phyloP scores from a whole-genome alignment of 345 rosid species.

The Linum trigynum region DNA sequence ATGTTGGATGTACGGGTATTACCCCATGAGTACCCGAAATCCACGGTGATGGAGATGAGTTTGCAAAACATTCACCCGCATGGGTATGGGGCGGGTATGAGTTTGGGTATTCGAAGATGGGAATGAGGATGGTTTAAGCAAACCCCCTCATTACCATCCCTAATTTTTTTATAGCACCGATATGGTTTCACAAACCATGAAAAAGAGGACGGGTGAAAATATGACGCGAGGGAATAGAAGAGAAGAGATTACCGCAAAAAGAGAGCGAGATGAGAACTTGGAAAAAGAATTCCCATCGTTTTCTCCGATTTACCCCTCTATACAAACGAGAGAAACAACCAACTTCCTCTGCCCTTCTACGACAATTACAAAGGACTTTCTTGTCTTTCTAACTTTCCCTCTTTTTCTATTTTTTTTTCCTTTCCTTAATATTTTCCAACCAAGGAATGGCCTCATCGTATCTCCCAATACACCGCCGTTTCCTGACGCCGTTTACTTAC shows the following conservation, averaged over 20 bases:
- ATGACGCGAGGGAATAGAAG: too few species aligned
- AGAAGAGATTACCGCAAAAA: constrained; percentile 13
- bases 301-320: constrained; percentile 20
- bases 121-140: too few species aligned
- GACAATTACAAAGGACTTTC: constrained; percentile 7
- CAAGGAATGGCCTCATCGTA: constrained; percentile 20
- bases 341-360: constrained; percentile 17
- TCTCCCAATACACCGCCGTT: neutral
- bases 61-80: too few species aligned
- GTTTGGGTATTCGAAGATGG: too few species aligned
- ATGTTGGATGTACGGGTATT: too few species aligned
- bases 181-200: too few species aligned
- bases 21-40: too few species aligned
- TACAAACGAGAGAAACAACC: constrained; percentile 17
- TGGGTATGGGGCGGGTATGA: too few species aligned
- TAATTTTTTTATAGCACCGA: too few species aligned
- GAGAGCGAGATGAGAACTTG: neutral
- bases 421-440: constrained; percentile 13
- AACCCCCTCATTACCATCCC: too few species aligned
- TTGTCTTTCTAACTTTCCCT: neutral
- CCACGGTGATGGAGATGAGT: too few species aligned
- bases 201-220: neutral
- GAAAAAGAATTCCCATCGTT: constrained; percentile 6
- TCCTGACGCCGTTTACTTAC: neutral
- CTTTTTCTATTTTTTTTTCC: neutral